Conservation (phyloP, 345 rosid species). For the Lagerstroemia speciosa region DNA sequence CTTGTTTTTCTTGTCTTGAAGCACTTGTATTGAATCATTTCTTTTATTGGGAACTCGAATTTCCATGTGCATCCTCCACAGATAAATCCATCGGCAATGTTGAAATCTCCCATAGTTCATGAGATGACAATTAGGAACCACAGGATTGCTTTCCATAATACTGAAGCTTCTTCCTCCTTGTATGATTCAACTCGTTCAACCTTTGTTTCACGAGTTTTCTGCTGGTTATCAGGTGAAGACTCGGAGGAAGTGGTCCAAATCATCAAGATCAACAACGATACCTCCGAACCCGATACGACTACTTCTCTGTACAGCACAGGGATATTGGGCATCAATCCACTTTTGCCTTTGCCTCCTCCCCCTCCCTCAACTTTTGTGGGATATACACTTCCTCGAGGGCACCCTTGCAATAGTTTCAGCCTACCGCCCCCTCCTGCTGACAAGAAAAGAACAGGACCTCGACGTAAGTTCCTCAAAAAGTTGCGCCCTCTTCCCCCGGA, state of each 20-base stretch:
- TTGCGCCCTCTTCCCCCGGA: neutral
- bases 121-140: neutral
- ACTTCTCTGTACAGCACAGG: conserved; percentile 12
- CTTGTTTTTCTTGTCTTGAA: neutral
- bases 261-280: conserved; percentile 32
- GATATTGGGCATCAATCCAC: neutral
- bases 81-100: neutral
- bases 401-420: conserved; percentile 72
- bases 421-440: conserved; percentile 97
- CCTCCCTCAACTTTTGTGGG: conserved; percentile 60
- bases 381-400: conserved; percentile 85
- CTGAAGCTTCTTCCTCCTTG: neutral
- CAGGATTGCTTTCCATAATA: neutral
- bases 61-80: neutral
- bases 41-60: neutral
- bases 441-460: conserved; percentile 85
- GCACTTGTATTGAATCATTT: neutral
- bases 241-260: conserved; percentile 33
- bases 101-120: neutral
- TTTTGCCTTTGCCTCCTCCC: conserved; percentile 36
- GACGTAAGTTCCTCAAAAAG: conserved; percentile 48
- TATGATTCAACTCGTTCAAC: neutral
- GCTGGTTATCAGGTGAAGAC: conserved; percentile 51
- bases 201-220: neutral
- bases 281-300: conserved; percentile 13